Percentiles rank a stretch among this genome's conserved stretches.
Conservation (phyloP, 1,139 yeast genomes). For the Nakaseomyces uthaithaninus region DNA sequence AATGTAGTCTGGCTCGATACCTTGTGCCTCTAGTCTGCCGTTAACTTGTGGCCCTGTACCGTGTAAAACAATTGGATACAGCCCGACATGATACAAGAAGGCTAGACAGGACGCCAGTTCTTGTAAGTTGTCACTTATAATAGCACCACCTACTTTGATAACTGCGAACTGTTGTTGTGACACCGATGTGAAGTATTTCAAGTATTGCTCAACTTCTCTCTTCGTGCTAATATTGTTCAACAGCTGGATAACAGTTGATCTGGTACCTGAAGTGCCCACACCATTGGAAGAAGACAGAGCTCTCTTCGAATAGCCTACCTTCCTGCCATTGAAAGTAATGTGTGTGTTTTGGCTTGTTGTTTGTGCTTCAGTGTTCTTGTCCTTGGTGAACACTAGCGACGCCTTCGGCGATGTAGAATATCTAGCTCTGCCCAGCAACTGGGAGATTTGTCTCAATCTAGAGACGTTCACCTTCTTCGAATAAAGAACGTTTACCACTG, state of each 20-base stretch:
- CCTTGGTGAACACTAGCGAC: constrained; percentile 1
- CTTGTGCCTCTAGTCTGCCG: constrained; percentile 84
- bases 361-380: neutral
- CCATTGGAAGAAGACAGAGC: constrained; percentile 22
- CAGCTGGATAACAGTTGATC: constrained; percentile 91
- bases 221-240: constrained; percentile 94
- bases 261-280: constrained; percentile 39
- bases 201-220: constrained; percentile 94
- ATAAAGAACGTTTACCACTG: constrained; percentile 5
- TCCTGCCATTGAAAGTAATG: constrained; percentile 12
- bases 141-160: constrained; percentile 98
- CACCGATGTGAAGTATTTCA: constrained; percentile 92
- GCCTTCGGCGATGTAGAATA: constrained; percentile 1
- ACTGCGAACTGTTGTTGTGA: constrained; percentile 96
- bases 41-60: constrained; percentile 99
- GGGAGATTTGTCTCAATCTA: constrained; percentile 1
- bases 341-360: neutral
- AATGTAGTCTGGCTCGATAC: constrained; percentile 90
- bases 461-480: constrained; percentile 1
- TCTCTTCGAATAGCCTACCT: constrained; percentile 26
- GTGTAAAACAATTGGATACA: constrained; percentile 91
- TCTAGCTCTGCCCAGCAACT: neutral
- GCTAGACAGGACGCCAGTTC: constrained; percentile 94
- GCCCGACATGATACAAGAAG: constrained; percentile 91
- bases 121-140: constrained; percentile 86